Base-by-base conservation (phyloP, 441 rosid species). In the Mallotus repandus region DNA sequence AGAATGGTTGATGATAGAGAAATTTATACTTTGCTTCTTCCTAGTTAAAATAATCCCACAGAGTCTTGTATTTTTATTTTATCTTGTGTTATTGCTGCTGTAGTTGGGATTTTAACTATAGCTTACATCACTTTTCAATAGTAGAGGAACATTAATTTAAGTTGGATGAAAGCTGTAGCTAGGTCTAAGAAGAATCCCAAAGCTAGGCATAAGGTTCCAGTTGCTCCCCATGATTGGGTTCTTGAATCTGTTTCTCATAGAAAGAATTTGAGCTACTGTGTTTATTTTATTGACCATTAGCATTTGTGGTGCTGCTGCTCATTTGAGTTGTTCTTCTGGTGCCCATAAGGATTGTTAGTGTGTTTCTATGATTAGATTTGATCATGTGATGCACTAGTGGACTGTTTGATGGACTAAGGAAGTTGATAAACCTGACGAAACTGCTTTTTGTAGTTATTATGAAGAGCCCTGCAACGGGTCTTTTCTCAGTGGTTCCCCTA, bases 401-500 rank as follows among this genome's bases (percentile, higher is more conserved):
- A 86, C 95, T 46, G 89, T 95, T 83, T 84, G 87, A 62, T 95
- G 98, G 99, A 89, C 93, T 16, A 97, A 93, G 85, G 84, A 82
- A 41, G 81, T 92, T 15, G 96, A 96, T 85, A 97, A 87, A 84
- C 83, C 87, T 56, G 92, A 90, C 68, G 99, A 91, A 58, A 82
- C 90, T 72, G 84, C 88, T 11, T 89, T 89, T 63, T 96, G 98
- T 78, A 91, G 92, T 81, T 86, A 86, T 81, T 93, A 97, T 80
- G 99, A 93, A 75, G 99, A 93, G 84, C 87, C 89, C 13, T 96
- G 97, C 72, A 87, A 87, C 69, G 91, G 97, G 69, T 91, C 98
- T 62, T 96, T 96, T 85, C 94, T 96, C 35, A 87, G 98, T 49
- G 99, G 98, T 63, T 93, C 98, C n/a, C 99, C 99, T 43, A 86